phyloP scores from a whole-genome alignment of 192 early-diverging fungal species.

The Backusella circina region DNA sequence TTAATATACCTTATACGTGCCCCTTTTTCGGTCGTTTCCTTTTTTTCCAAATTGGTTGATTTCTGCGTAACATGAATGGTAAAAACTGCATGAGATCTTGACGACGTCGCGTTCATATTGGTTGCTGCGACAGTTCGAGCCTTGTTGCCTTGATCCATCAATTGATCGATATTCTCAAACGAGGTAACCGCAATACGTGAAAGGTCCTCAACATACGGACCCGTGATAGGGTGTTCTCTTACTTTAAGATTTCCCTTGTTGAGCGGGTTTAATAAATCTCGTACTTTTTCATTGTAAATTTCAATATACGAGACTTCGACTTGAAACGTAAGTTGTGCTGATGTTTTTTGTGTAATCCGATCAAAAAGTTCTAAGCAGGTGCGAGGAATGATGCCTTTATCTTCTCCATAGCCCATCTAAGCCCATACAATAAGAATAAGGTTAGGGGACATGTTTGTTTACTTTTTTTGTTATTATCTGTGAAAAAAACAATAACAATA shows the following conservation, averaged over 20 bases:
- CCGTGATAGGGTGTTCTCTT: slow-evolving; percentile 72
- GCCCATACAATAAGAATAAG: slow-evolving; percentile 4
- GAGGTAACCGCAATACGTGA: slow-evolving; percentile 78
- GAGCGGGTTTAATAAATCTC: slow-evolving; percentile 75
- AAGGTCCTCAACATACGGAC: slow-evolving; percentile 91
- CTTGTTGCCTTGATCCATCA: slow-evolving; percentile 80
- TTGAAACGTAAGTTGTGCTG: slow-evolving; percentile 46
- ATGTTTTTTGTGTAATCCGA: slow-evolving; percentile 44
- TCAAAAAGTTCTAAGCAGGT: slow-evolving; percentile 78
- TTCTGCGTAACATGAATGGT: slow-evolving; percentile 70
- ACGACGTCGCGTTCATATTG: slow-evolving; percentile 91
- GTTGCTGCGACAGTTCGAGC: slow-evolving; percentile 88
- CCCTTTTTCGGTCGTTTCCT: slow-evolving; percentile 63
- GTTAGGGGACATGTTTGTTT: background rate
- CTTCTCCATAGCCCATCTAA: slow-evolving; percentile 69
- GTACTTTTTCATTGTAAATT: slow-evolving; percentile 84
- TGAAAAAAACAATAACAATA: slow-evolving; percentile 21
- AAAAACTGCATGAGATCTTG: slow-evolving; percentile 85
- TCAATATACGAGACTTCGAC: slow-evolving; percentile 91
- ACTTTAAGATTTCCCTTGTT: slow-evolving; percentile 73
- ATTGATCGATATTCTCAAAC: slow-evolving; percentile 60
- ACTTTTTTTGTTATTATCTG: background rate
- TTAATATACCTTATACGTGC: slow-evolving; percentile 58
- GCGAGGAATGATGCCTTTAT: slow-evolving; percentile 85
- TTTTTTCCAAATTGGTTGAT: slow-evolving; percentile 39